These are phyloP conservation scores for Wickerhamiella siamensis DNA, from an alignment of 805 yeast genomes.

Conservation along the genomic window DNA sequence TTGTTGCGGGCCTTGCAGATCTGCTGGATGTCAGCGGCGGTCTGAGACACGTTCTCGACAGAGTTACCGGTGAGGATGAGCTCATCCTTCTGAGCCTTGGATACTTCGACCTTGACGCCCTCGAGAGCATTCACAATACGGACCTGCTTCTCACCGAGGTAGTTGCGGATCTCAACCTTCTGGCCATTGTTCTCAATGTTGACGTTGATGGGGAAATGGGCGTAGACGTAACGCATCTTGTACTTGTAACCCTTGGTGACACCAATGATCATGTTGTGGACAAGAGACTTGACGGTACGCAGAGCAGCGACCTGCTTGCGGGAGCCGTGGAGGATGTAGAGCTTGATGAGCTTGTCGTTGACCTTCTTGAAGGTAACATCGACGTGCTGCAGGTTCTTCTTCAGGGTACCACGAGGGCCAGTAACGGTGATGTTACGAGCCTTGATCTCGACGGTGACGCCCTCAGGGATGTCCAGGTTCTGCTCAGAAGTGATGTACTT, in stretches of 20 bases:
- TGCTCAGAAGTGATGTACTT: conserved; percentile 83
- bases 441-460: conserved; percentile 80
- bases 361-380: conserved; percentile 82
- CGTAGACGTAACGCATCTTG: conserved; percentile 99
- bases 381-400: conserved; percentile 85
- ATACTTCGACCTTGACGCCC: conserved; percentile 77
- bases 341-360: conserved; percentile 57
- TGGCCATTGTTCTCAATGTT: conserved; percentile 70
- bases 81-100: conserved; percentile 87
- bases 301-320: conserved; percentile 99
- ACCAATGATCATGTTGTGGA: conserved; percentile 92
- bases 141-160: conserved; percentile 97
- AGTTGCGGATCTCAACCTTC: conserved; percentile 94
- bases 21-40: conserved; percentile 97
- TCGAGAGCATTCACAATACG: conserved; percentile 75
- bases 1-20: conserved; percentile 97
- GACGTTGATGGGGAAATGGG: conserved; percentile 99
- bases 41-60: conserved; percentile 92
- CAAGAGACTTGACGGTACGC: conserved; percentile 94
- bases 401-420: conserved; percentile 95
- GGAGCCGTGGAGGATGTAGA: conserved; percentile 96
- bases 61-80: conserved; percentile 88
- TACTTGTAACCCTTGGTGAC: conserved; percentile 98
- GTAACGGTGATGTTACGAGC: conserved; percentile 79
- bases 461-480: conserved; percentile 76